These are phyloP conservation scores for Arabidopsis hybrid DNA, from an alignment of 441 rosid species.

Conservation along the genomic window DNA sequence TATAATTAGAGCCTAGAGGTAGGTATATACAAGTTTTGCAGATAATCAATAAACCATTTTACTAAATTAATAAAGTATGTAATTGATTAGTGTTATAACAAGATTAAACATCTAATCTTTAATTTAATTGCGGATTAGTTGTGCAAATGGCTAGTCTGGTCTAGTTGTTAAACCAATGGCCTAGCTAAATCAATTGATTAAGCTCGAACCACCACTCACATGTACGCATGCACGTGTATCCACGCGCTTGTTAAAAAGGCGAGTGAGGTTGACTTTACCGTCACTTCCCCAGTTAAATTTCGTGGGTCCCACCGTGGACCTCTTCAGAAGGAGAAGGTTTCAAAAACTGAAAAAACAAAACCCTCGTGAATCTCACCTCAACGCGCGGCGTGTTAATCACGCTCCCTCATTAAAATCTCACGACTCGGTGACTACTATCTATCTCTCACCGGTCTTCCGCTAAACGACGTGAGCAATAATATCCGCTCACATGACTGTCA, in stretches of 20 bases:
- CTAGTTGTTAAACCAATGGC: not conserved
- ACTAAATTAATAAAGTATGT: not conserved
- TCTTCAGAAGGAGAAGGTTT: slow-evolving; percentile 2
- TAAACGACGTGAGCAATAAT: slow-evolving; percentile 37
- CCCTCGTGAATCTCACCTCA: slow-evolving; percentile 40
- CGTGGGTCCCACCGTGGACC: slow-evolving; percentile 29
- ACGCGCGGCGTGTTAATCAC: slow-evolving; percentile 37
- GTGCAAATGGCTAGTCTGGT: not conserved
- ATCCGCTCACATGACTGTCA: slow-evolving; percentile 43
- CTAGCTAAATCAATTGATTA: not conserved
- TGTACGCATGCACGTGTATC: not conserved
- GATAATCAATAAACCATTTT: not conserved
- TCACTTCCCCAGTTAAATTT: slow-evolving; percentile 27
- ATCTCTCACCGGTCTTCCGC: slow-evolving; percentile 31
- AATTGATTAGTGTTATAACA: not conserved
- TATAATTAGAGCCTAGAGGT: too few relatives aligned
- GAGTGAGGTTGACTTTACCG: slow-evolving; percentile 41
- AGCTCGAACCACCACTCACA: slow-evolving; percentile 19
- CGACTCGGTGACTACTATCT: slow-evolving; percentile 18
- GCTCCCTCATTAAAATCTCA: slow-evolving; percentile 17
- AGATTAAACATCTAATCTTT: not conserved
- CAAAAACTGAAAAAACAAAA: slow-evolving; percentile 3
- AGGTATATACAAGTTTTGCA: not conserved
- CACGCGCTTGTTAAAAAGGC: slow-evolving; percentile 9
- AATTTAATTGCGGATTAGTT: not conserved